phyloP scores from a whole-genome alignment of 2,329 filamentous ascomycete species.

The Hymenoscyphus albidus region DNA sequence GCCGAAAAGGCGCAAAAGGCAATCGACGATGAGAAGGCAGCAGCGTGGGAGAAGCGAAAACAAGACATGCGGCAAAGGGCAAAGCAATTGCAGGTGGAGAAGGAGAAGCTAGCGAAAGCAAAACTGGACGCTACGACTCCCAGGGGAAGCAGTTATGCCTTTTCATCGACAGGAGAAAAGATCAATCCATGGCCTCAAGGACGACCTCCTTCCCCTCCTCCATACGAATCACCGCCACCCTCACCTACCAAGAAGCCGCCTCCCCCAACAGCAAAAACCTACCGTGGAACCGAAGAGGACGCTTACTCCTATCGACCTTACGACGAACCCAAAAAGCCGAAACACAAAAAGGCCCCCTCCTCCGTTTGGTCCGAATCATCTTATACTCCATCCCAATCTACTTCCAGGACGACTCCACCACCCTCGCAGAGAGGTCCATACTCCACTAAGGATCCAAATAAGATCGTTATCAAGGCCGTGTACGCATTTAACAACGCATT shows the following conservation, averaged over 20 bases:
- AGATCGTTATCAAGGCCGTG: slow-evolving; percentile 91
- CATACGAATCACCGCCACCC: slow-evolving; percentile 33
- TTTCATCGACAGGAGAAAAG: slow-evolving; percentile 62
- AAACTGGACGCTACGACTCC: slow-evolving; percentile 29
- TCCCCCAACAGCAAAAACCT: slow-evolving; percentile 52
- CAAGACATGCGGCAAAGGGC: slow-evolving; percentile 28
- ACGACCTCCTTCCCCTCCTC: slow-evolving; percentile 43
- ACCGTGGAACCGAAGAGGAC: slow-evolving; percentile 56
- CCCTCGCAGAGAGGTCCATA: slow-evolving; percentile 76
- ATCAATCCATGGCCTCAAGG: slow-evolving; percentile 67
- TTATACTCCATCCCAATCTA: slow-evolving; percentile 80
- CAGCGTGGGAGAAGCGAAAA: slow-evolving; percentile 20
- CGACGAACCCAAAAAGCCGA: slow-evolving; percentile 59
- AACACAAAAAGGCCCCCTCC: slow-evolving; percentile 59
- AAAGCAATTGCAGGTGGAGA: slow-evolving; percentile 15
- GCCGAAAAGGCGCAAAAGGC: slow-evolving; percentile 26
- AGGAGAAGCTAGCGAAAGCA: slow-evolving; percentile 17
- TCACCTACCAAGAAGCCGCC: slow-evolving; percentile 43
- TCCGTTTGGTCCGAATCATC: slow-evolving; percentile 79
- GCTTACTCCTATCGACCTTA: slow-evolving; percentile 75
- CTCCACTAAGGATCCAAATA: slow-evolving; percentile 84
- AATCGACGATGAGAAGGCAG: slow-evolving; percentile 33
- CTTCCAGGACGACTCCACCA: slow-evolving; percentile 77
- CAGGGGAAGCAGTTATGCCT: slow-evolving; percentile 50
- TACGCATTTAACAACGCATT: slow-evolving; percentile 90